These are phyloP conservation scores for Salix koriyanagi DNA, from an alignment of 345 rosid species.

Conservation along the genomic window DNA sequence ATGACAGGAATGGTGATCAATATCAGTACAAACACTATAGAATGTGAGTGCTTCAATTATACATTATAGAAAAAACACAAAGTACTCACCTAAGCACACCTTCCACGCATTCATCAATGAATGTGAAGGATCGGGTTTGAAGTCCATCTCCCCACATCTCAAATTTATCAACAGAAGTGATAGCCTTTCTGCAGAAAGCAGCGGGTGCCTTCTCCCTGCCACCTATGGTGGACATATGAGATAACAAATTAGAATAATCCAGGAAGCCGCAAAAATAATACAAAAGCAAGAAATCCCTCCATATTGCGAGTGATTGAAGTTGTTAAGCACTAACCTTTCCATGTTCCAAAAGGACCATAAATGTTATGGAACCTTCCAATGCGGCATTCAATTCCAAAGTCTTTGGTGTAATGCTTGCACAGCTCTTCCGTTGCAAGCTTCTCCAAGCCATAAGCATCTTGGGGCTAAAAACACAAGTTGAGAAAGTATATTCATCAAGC, in stretches of 20 bases:
- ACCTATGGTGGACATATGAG: conserved; percentile 40
- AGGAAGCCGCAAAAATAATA: background rate
- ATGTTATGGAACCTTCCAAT: conserved; percentile 97
- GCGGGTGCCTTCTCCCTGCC: conserved; percentile 99
- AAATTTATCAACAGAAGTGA: conserved; percentile 77
- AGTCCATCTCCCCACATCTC: conserved; percentile 99
- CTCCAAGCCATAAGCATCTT: conserved; percentile 99
- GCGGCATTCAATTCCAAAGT: conserved; percentile 90
- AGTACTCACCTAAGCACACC: conserved; percentile 79
- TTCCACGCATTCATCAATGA: conserved; percentile 98
- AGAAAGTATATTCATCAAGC: background rate
- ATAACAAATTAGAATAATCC: conserved; percentile 3
- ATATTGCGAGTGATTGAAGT: background rate
- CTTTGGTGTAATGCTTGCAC: conserved; percentile 96
- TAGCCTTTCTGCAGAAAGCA: conserved; percentile 92
- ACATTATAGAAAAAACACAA: background rate
- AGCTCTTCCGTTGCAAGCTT: conserved; percentile 97
- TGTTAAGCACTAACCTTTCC: conserved; percentile 67
- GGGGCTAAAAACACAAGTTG: conserved; percentile 56
- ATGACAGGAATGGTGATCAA: background rate
- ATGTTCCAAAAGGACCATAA: conserved; percentile 97
- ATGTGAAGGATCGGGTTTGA: conserved; percentile 95
- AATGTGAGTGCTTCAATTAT: background rate
- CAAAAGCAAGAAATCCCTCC: background rate
- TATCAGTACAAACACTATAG: background rate